These are phyloP conservation scores for Yarrowia yakushimensis DNA, from an alignment of 805 yeast species.

Conservation along the genomic window DNA sequence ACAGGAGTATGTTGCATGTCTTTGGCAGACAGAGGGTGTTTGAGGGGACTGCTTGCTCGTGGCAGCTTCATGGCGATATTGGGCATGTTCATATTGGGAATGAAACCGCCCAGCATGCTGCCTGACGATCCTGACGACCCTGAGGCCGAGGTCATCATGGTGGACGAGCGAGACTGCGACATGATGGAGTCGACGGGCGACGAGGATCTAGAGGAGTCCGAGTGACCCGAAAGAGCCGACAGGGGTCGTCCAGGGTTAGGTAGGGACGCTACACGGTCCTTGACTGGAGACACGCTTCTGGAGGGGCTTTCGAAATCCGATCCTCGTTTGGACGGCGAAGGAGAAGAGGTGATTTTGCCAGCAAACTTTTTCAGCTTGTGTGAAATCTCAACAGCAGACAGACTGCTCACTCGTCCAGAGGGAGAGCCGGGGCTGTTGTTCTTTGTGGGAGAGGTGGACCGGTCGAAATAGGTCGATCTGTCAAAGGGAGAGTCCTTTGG, in stretches of 20 bases:
- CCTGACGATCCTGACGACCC: constrained; percentile 1
- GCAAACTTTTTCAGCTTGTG: background rate
- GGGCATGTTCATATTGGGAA: constrained; percentile 12
- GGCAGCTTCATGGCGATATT: constrained; percentile 2
- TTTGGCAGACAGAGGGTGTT: constrained; percentile 12
- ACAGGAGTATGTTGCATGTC: constrained; percentile 1
- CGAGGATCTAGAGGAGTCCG: background rate
- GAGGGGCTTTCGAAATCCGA: background rate
- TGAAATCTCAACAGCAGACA: constrained; percentile 9
- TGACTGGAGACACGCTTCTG: background rate
- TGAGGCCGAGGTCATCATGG: constrained; percentile 1
- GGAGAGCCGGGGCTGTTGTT: background rate
- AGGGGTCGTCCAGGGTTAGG: constrained; percentile 7
- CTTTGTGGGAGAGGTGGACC: constrained; percentile 1
- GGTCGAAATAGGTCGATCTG: constrained; percentile 1
- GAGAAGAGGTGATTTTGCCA: background rate
- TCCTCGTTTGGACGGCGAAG: background rate
- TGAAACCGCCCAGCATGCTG: background rate
- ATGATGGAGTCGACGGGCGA: constrained; percentile 10
- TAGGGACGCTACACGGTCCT: background rate
- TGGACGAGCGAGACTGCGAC: constrained; percentile 6
- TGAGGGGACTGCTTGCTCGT: constrained; percentile 1
- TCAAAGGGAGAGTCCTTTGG: constrained; percentile 10
- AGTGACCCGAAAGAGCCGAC: background rate
- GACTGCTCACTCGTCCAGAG: background rate